Conservation (phyloP, 2,329 filamentous ascomycete genomes). For the Verruconis gallopava region DNA sequence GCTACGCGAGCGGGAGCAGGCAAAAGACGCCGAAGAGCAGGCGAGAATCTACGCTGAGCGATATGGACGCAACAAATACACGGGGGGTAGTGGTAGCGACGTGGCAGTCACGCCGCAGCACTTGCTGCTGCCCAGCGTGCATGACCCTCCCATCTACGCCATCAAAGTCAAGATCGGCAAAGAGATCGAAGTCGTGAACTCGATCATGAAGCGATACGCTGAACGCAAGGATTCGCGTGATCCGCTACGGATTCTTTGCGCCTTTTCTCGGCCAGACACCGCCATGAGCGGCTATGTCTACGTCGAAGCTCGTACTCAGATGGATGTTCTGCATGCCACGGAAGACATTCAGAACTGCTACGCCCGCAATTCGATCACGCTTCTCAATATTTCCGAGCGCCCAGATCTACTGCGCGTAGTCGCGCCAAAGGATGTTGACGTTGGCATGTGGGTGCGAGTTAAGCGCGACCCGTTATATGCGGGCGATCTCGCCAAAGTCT, state of each 20-base stretch:
- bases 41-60: constrained; percentile 76
- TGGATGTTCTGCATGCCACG: constrained; percentile 70
- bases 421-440: constrained; percentile 73
- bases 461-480: constrained; percentile 67
- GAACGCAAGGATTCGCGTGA: constrained; percentile 68
- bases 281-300: constrained; percentile 88
- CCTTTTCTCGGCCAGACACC: constrained; percentile 75
- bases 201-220: constrained; percentile 77
- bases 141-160: constrained; percentile 93
- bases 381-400: constrained; percentile 95
- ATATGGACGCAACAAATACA: constrained; percentile 56
- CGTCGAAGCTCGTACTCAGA: constrained; percentile 77
- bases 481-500: constrained; percentile 80
- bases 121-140: constrained; percentile 77
- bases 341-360: constrained; percentile 84
- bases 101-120: constrained; percentile 71
- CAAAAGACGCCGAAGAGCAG: constrained; percentile 86
- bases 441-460: constrained; percentile 85
- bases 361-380: constrained; percentile 68
- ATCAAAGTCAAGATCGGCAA: constrained; percentile 90
- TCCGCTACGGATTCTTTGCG: constrained; percentile 72
- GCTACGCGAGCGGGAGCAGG: constrained; percentile 72
- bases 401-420: constrained; percentile 84
- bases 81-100: constrained; percentile 54
- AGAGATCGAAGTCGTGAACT: constrained; percentile 79